phyloP scores from a whole-genome alignment of 306 rosid species.

The Fragaria iinumae region DNA sequence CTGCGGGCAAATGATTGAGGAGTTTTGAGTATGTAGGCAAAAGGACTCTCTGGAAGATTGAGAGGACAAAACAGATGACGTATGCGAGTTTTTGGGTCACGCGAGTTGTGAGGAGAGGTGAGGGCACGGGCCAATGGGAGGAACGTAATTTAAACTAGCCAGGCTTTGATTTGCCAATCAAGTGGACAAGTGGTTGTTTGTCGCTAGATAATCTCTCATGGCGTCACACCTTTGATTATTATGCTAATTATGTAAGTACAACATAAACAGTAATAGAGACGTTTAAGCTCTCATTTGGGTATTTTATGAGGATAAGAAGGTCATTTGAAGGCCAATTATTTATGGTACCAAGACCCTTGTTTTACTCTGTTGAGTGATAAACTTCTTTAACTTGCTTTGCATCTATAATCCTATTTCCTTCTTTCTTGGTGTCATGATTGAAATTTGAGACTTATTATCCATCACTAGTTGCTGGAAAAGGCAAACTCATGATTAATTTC shows the following conservation, averaged over 20 bases:
- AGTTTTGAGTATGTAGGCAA: neutral
- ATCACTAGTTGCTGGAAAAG: no score
- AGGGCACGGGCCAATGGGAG: neutral
- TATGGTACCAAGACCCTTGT: no score
- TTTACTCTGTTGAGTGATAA: no score
- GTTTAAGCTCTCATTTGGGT: neutral
- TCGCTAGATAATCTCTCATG: neutral
- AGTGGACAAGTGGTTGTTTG: neutral
- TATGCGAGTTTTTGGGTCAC: neutral
- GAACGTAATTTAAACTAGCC: neutral
- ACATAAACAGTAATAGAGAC: neutral
- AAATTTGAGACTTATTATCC: no score
- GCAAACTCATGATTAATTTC: no score
- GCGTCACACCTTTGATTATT: neutral
- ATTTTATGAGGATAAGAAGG: neutral
- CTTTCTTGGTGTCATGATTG: no score
- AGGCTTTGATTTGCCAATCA: neutral
- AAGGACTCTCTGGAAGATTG: neutral
- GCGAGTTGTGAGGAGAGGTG: neutral
- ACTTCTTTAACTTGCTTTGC: no score
- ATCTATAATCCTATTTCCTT: no score
- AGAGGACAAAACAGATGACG: slow-evolving; percentile 10
- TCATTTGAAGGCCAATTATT: neutral
- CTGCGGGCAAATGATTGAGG: slow-evolving; percentile 23
- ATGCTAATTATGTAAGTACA: neutral